phyloP scores from a whole-genome alignment of 176 grass and related monocot genomes.

The Cocos nucifera region DNA sequence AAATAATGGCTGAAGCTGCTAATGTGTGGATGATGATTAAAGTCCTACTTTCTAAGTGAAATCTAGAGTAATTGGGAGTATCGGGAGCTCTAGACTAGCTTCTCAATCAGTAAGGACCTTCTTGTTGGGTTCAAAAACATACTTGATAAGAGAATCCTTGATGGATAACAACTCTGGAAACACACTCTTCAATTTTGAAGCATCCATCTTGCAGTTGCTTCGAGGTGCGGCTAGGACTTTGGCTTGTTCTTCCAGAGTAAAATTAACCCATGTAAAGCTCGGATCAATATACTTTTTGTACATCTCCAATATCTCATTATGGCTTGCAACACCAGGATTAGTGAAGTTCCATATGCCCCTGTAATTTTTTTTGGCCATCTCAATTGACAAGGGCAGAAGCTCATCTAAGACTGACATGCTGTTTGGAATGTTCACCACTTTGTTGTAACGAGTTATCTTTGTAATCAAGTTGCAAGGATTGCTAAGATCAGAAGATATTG shows the following conservation, averaged over 20 bases:
- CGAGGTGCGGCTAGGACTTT: slow-evolving; percentile 18
- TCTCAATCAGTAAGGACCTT: slow-evolving; percentile 7
- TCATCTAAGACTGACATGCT: slow-evolving; percentile 18
- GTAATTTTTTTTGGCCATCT: slow-evolving; percentile 20
- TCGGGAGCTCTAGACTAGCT: too few relatives aligned
- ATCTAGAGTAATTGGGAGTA: not conserved
- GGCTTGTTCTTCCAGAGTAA: slow-evolving; percentile 11
- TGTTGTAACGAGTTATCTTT: slow-evolving; percentile 14
- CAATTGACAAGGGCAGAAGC: slow-evolving; percentile 13
- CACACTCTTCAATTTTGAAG: slow-evolving; percentile 13
- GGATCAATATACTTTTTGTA: slow-evolving; percentile 9
- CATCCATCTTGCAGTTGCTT: slow-evolving; percentile 19
- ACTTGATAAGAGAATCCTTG: slow-evolving; percentile 17
- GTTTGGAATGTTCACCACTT: slow-evolving; percentile 19
- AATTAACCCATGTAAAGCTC: slow-evolving; percentile 9
- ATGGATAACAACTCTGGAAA: slow-evolving; percentile 14
- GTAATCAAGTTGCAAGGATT: slow-evolving; percentile 17
- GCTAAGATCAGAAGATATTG: slow-evolving; percentile 11
- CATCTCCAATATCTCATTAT: slow-evolving; percentile 19
- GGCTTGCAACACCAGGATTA: slow-evolving; percentile 15
- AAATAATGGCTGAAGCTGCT: not conserved
- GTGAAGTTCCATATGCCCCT: slow-evolving; percentile 24
- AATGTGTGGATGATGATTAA: not conserved
- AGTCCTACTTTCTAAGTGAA: not conserved
- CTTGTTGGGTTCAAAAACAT: slow-evolving; percentile 22